Base-by-base conservation (phyloP, 257 asterid species). In the Solanum appendiculatum region DNA sequence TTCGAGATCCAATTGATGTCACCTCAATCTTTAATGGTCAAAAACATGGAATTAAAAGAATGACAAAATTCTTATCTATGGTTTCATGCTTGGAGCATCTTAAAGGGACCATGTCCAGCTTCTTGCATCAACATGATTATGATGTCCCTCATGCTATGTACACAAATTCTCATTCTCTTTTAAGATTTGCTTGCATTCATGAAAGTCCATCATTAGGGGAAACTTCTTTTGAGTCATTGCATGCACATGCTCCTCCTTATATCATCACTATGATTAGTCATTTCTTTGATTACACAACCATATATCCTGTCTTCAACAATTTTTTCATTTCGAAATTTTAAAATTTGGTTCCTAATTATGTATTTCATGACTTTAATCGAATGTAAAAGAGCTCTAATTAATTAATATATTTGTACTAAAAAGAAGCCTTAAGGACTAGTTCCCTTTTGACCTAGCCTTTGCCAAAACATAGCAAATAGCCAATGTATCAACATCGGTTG, bases 51-150 rank as follows among this genome's bases (percentile, higher is more conserved):
- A 82, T 85, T 78, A 88, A 88, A 91, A 89, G 89, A 86, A 86
- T 86, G 37, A 89, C 86, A 88, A 87, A 89, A 87, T 54, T 70
- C 83, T 82, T 84, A 25, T 86, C 86, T 80, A 66, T 87, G 89
- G 39, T 90, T 86, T 88, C 88, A 92, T 88, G 91, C 87, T 89
- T 73, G 82, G 56, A 63, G 88, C 89, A 90, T 88, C 85, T 89
- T 63, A 9, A 68, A 64, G 90, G 94, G 89, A 92, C 94, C 85
- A 77, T 34, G 72, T 27, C 40, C 89, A 83, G 78, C 89, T 91
- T 90, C 95, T 90, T 90, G 90, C 95, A 93, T 91, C 94, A 92
- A 93, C 80, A 91, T 92, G 92, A 90, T 77, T 90, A 93, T 92
- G 93, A 92, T 93, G 96, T 87, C 89, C 86, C 94, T 95, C 94